Evolutionary conservation across 768 basidiomycete species (phyloP), one percentile per base, ranked within the genome.

Genomic region (Suillus placidus): DNA sequence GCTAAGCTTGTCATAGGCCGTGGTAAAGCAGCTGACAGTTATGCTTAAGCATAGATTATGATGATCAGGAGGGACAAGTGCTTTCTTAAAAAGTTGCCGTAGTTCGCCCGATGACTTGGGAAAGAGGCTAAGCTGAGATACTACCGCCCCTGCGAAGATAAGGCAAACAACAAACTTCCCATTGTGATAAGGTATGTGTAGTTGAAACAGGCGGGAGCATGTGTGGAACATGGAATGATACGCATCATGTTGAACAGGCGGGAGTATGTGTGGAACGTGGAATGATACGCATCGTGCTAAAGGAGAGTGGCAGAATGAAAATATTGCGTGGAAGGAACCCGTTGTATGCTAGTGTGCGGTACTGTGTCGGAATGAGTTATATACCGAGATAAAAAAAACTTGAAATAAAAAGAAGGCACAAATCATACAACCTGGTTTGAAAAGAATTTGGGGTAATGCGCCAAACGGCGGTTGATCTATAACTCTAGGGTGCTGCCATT

Each of bases 321-420:
- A 20, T 30, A 30, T 30, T 12, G 58, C 26, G 40, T 58, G 38
- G 0, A 60, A 42, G 40, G 8, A 20, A 20, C 26, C 40, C 38
- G 42, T 30, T 42, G 58, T 60, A 30, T 60, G 58, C 40, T 42
- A 60, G 58, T 60, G 26, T 18, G 18, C 38, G 26, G 26, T 60
- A 6, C 32, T 52, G 49, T 52, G 9, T 54, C 52, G 54, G 54
- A 55, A 60, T 60, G 58, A 42, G 58, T 60, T 60, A 42, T 60
- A 60, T 60, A 60, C 38, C 30, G 16, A 60, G 30, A 60, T 60
- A 60, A 30, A 42, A 58, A 18, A 34, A 54, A 54, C 58, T 7
- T 58, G 9, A 26, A 55, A n/a, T 55, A 55, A 55, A 55, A 13
- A 40, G 37, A 58, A 40, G 40, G 18, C 18, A 60, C 18, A 12